Evolutionary conservation across 1,284 basidiomycete species (phyloP), one percentile per base, ranked within the genome.

Genomic region (Vanrija sp.): DNA sequence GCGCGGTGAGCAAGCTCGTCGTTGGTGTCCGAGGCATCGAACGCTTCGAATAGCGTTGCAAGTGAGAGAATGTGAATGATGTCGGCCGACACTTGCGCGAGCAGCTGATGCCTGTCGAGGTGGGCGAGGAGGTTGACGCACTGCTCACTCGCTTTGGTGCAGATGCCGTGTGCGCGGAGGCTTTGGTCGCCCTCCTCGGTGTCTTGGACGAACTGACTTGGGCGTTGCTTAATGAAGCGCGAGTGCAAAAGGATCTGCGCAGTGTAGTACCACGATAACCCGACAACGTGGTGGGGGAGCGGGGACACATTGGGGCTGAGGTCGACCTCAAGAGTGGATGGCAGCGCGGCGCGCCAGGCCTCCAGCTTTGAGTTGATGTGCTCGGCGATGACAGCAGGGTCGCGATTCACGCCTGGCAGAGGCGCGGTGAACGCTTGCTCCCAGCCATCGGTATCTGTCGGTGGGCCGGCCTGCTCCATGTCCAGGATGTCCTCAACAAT

Each of bases 401-500:
- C 49, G 10, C 36, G 46, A 9, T 41, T 41, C 3, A 41, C 39
- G 4, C 35, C 27, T 4, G 5, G 25, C 31, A 46, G 31, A 3
- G 35, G 25, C 8, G 24, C 19, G 10, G 50, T 41, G 31, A 52
- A 47, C 41, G 36, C 38, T n/a, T 37, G 36, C 12, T 47, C 41
- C 51, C 55, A 51, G 1, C 22, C 47, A 12, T 56, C 43, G 0
- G 45, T 44, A 4, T 45, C 49, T 1, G 45, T 18, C 7, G 39
- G 24, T 4, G 66, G 62, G 9, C 61, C 61, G 6, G 59, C 57
- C 14, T 51, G 45, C 15, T 73, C 68, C 18, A 75, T 58, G 41
- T 73, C 64, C 18, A 75, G 50, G 18, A 73, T 66, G 36, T 68
- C 60, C 50, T 75, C 72, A 14, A 75, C 68, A 12, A 75, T 61